Evolutionary conservation across 371 early-diverging fungal species (phyloP).

Genomic region (Haplosporangium sp.): DNA sequence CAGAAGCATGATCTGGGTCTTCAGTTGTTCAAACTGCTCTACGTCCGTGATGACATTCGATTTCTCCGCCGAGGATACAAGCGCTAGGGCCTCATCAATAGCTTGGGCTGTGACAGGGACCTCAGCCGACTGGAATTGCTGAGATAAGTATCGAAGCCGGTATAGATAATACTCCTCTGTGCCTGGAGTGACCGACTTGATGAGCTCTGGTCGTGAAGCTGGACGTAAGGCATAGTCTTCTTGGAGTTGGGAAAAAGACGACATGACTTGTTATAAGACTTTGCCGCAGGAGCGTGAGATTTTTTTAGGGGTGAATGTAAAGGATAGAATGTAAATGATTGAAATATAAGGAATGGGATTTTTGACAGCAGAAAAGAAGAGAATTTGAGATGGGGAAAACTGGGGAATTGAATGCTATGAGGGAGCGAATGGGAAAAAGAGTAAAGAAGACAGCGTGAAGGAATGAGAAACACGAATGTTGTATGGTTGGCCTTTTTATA

Average conservation of each 20-base stretch:
- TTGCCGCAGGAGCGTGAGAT: conserved; percentile 1
- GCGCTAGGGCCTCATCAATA: conserved; percentile 26
- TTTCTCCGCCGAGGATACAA: conserved; percentile 26
- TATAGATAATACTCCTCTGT: conserved; percentile 43
- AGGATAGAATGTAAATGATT: background rate
- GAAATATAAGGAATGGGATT: no score
- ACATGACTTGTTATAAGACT: conserved; percentile 2
- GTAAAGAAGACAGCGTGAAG: no score
- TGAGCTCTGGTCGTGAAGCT: conserved; percentile 24
- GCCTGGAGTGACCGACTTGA: conserved; percentile 24
- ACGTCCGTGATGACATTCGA: conserved; percentile 13
- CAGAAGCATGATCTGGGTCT: conserved; percentile 33
- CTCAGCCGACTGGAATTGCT: conserved; percentile 34
- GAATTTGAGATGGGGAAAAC: no score
- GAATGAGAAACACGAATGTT: no score
- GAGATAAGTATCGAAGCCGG: conserved; percentile 27
- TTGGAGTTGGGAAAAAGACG: conserved; percentile 18
- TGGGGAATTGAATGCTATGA: no score
- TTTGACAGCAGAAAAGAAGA: no score
- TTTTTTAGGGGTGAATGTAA: background rate
- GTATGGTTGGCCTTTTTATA: no score
- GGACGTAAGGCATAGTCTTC: conserved; percentile 51
- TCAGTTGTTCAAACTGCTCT: conserved; percentile 16
- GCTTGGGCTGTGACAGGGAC: conserved; percentile 26
- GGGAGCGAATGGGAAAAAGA: no score